These are phyloP conservation scores for Beauveria rudraprayagi DNA, from an alignment of 2,329 filamentous ascomycete genomes.

Conservation along the genomic window DNA sequence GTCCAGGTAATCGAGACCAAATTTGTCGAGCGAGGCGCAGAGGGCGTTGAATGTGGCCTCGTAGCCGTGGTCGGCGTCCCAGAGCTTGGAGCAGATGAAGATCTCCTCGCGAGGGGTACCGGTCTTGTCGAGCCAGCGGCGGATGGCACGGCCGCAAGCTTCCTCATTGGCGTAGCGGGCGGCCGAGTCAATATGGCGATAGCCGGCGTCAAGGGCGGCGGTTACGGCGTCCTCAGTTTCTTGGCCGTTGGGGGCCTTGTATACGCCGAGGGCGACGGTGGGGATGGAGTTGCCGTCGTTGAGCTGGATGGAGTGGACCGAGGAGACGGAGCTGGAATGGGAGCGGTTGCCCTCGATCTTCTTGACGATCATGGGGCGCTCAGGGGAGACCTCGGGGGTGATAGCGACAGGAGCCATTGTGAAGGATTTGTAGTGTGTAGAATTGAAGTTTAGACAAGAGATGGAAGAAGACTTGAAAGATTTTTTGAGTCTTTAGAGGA, in stretches of 20 bases:
- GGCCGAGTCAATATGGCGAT: conserved; percentile 47
- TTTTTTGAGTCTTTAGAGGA: neutral
- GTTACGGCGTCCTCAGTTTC: conserved; percentile 55
- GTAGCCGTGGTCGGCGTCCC: conserved; percentile 42
- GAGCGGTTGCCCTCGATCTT: conserved; percentile 20
- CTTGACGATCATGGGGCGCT: conserved; percentile 23
- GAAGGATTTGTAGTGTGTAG: conserved; percentile 9
- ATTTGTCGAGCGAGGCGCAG: conserved; percentile 57
- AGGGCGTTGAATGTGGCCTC: conserved; percentile 48
- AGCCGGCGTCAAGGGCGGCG: conserved; percentile 49
- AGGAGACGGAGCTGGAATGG: conserved; percentile 20
- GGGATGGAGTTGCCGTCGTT: conserved; percentile 67
- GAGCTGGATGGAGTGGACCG: conserved; percentile 44
- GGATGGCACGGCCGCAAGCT: conserved; percentile 63
- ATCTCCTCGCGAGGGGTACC: conserved; percentile 58
- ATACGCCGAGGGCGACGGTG: conserved; percentile 38
- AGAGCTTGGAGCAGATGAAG: conserved; percentile 61
- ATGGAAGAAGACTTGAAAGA: neutral
- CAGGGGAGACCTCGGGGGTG: conserved; percentile 26
- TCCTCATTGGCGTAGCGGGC: conserved; percentile 57
- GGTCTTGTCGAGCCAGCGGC: conserved; percentile 56
- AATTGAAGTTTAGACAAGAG: neutral
- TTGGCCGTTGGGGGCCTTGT: conserved; percentile 37
- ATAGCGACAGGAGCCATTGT: conserved; percentile 30
- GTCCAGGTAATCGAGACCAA: conserved; percentile 64